Conservation (phyloP, 2,329 filamentous ascomycete species). For the Eutypella sp. region DNA sequence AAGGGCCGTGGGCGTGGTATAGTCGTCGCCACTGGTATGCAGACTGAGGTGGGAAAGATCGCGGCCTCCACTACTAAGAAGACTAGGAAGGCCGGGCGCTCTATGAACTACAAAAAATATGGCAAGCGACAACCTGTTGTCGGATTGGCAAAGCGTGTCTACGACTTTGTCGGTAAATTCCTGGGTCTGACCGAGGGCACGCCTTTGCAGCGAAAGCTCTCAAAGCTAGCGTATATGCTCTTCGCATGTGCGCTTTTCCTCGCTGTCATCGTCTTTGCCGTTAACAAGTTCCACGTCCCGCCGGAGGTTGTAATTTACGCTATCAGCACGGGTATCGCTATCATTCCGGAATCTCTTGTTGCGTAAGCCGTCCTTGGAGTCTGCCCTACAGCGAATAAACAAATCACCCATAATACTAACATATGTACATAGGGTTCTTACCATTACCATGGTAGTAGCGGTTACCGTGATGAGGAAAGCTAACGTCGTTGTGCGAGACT, state of each 20-base stretch:
- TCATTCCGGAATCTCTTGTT: constrained; percentile 61
- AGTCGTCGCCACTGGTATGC: constrained; percentile 67
- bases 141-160: constrained; percentile 41
- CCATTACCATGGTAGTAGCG: constrained; percentile 65
- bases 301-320: constrained; percentile 54
- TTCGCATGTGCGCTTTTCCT: constrained; percentile 64
- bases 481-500: constrained; percentile 60
- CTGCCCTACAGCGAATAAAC: not conserved
- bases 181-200: constrained; percentile 63
- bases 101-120: constrained; percentile 50
- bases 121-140: constrained; percentile 46
- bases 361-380: constrained; percentile 37
- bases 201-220: constrained; percentile 72
- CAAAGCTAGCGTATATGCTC: constrained; percentile 70
- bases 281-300: constrained; percentile 47
- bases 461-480: constrained; percentile 60
- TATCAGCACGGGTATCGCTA: constrained; percentile 54
- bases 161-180: constrained; percentile 50
- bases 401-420: constrained; percentile 9
- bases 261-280: constrained; percentile 53
- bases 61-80: constrained; percentile 51
- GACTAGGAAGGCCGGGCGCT: constrained; percentile 50
- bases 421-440: constrained; percentile 45
- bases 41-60: constrained; percentile 66
- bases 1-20: constrained; percentile 70